These are phyloP conservation scores for Fagopyrum esculentum DNA, from an alignment of 148 eudicot genomes.

Conservation along the genomic window DNA sequence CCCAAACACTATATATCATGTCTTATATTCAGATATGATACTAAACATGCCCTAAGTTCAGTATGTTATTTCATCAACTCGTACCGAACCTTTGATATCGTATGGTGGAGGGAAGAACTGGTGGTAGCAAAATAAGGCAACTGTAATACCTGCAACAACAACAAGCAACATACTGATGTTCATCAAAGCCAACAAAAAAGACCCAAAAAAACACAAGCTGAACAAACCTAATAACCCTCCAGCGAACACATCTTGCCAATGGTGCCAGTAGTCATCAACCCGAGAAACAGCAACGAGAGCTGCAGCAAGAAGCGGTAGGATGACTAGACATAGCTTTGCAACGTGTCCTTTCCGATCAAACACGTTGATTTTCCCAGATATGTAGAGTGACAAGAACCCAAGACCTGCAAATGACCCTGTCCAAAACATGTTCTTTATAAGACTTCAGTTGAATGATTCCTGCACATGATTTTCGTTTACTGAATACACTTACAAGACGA, in stretches of 20 bases:
- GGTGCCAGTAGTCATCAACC: slow-evolving; percentile 97
- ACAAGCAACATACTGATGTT: not conserved
- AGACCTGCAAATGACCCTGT: slow-evolving; percentile 96
- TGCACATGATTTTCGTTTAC: not conserved
- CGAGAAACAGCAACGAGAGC: slow-evolving; percentile 79
- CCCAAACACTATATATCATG: no score
- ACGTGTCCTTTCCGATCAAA: slow-evolving; percentile 71
- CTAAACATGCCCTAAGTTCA: no score
- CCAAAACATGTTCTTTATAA: not conserved
- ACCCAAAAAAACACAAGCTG: not conserved
- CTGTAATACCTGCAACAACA: slow-evolving; percentile 37
- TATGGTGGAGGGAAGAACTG: slow-evolving; percentile 82
- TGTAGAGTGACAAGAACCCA: slow-evolving; percentile 66
- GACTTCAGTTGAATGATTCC: not conserved
- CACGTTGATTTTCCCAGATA: slow-evolving; percentile 58
- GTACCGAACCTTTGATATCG: slow-evolving; percentile 28
- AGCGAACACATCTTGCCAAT: slow-evolving; percentile 85
- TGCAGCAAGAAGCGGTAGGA: slow-evolving; percentile 62
- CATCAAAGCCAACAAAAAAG: not conserved
- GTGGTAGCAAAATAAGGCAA: slow-evolving; percentile 66
- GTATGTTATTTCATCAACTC: no score
- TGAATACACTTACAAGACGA: slow-evolving; percentile 54
- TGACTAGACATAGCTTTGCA: slow-evolving; percentile 58
- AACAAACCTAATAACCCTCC: slow-evolving; percentile 69
- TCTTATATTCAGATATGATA: no score